Base-by-base conservation (phyloP, 164 flowering plant species). In the Macadamia tetraphylla region DNA sequence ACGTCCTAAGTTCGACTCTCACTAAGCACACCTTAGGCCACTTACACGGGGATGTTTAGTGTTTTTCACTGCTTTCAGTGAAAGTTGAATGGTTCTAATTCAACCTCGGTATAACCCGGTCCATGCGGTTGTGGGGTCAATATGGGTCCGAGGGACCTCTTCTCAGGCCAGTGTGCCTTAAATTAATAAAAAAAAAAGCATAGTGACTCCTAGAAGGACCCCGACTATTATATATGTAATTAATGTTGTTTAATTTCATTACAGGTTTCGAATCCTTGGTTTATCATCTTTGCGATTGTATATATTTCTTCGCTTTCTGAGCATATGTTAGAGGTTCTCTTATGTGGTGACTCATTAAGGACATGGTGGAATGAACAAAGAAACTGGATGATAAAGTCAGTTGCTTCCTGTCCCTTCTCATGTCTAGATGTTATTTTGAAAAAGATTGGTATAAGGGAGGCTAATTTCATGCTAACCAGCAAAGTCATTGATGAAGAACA, bases 361-460 rank as follows among this genome's bases (percentile, higher is more conserved):
- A 18, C 73, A 58, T 79, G 78, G 76, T 60, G 67, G 70, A 73
- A 71, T 60, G 83, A 74, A 46, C 64, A 51, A 46, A 70, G 81
- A 42, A 68, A 76, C 11, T 78, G 80, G 78, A 68, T 76, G 67
- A 70, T 78, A 18, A 78, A 70, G 48, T 66, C 78, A 44, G 48
- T 74, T 2, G 59, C 78, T 7, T 46, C 60, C 5, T 49, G 57
- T 60, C 40, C 70, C 0, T 79, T 61, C 35, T 81, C 80, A 17
- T 46, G 15, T 8, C 9, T 80, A 7, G 76, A 80, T 29, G 67
- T 61, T 6, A 0, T 78, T 3, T 3, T 74, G 78, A 74, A 72
- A 63, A 51, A 8, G 43, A 12, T 67, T 31, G 80, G 80, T 3
- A 5, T 62, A 40, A 63, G 13, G 9, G 30, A 73, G 58, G 60